These are phyloP conservation scores for Spiraea crenata DNA, from an alignment of 331 rosid genomes.

Conservation along the genomic window DNA sequence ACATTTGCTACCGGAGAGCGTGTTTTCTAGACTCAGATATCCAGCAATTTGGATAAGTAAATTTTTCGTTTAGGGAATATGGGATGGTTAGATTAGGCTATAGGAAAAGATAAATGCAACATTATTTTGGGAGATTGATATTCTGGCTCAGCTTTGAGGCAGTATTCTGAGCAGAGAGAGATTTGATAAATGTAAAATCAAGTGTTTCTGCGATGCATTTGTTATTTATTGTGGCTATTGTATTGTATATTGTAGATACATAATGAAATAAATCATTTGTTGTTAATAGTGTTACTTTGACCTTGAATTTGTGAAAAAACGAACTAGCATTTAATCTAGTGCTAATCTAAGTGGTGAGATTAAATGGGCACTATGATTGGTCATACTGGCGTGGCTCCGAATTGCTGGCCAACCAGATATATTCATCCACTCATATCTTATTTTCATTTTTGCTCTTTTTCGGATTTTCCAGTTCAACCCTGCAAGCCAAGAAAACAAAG, in stretches of 20 bases:
- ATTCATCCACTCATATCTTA: neutral
- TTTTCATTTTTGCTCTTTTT: neutral
- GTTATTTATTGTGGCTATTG: neutral
- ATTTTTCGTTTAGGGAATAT: neutral
- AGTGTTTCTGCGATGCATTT: neutral
- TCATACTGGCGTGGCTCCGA: neutral
- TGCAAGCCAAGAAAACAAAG: neutral
- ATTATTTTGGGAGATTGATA: neutral
- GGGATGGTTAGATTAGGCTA: neutral
- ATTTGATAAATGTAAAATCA: neutral
- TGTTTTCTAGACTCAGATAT: constrained; percentile 47
- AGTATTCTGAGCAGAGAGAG: neutral
- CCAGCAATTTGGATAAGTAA: neutral
- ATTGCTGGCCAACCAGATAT: neutral
- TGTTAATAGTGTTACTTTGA: too few relatives aligned
- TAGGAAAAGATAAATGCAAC: neutral
- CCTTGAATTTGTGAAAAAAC: too few relatives aligned
- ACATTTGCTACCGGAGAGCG: constrained; percentile 76
- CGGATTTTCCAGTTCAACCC: neutral
- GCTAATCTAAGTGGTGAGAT: neutral
- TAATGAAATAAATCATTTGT: neutral
- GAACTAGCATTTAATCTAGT: too few relatives aligned
- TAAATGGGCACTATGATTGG: neutral
- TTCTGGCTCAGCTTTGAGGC: neutral
- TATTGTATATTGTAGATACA: neutral